Conservation (phyloP, 2,329 filamentous ascomycete genomes). For the Aspergillus quadrilineatus region DNA sequence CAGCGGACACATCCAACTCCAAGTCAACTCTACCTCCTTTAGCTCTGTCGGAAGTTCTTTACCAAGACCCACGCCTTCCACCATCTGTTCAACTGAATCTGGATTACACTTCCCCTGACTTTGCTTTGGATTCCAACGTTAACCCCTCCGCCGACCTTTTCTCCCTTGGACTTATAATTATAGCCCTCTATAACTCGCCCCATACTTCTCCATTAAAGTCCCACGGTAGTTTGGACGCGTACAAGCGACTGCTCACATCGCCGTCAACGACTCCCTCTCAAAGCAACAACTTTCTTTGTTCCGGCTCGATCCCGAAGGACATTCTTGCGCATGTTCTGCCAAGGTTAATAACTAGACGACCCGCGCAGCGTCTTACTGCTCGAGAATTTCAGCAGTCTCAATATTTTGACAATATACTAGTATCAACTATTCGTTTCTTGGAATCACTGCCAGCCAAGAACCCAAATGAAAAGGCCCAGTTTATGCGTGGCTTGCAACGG, state of each 20-base stretch:
- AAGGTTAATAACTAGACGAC: conserved; percentile 79
- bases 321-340: conserved; percentile 75
- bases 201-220: conserved; percentile 83
- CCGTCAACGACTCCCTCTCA: conserved; percentile 75
- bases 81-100: conserved; percentile 81
- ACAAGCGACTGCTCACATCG: conserved; percentile 78
- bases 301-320: conserved; percentile 75
- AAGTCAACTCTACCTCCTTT: conserved; percentile 76
- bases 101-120: conserved; percentile 93
- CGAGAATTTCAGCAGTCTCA: conserved; percentile 91
- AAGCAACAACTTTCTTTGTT: conserved; percentile 80
- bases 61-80: conserved; percentile 81
- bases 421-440: conserved; percentile 93
- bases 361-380: conserved; percentile 82
- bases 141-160: conserved; percentile 88
- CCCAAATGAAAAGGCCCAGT: conserved; percentile 82
- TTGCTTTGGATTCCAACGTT: conserved; percentile 86
- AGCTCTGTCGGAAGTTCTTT: conserved; percentile 77
- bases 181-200: conserved; percentile 92
- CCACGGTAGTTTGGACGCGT: conserved; percentile 76
- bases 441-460: conserved; percentile 91
- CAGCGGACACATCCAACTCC: conserved; percentile 71
- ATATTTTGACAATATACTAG: conserved; percentile 95
- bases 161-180: conserved; percentile 81
- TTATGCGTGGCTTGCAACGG: conserved; percentile 82